A percentile compares a stretch with the other conserved stretches of the same genome.
These are phyloP conservation scores for Cyberlindnera xishuangbannaensis DNA, from an alignment of 805 yeast species.

Conservation along the genomic window DNA sequence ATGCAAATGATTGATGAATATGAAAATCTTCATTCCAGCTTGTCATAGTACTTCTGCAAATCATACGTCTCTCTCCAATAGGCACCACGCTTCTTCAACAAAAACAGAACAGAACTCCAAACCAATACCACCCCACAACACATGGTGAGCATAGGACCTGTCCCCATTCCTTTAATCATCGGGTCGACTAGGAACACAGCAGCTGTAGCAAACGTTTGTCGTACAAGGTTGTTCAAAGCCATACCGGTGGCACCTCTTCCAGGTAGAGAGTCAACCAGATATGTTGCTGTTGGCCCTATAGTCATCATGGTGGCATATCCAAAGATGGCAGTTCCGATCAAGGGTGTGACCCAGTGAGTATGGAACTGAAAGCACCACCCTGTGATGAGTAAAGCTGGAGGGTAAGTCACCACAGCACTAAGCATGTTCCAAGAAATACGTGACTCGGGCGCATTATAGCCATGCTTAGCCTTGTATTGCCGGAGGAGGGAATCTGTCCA, in stretches of 20 bases:
- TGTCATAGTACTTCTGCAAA: conserved; percentile 49
- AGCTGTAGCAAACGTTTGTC: conserved; percentile 69
- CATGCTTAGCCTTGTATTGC: conserved; percentile 52
- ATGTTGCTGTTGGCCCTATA: conserved; percentile 76
- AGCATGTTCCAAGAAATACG: conserved; percentile 72
- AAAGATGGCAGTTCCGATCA: conserved; percentile 74
- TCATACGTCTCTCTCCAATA: conserved; percentile 60
- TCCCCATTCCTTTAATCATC: conserved; percentile 55
- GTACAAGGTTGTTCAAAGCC: conserved; percentile 69
- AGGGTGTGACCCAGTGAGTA: conserved; percentile 71
- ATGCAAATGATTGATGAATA: neutral
- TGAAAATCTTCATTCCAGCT: conserved; percentile 20
- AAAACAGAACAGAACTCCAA: conserved; percentile 35
- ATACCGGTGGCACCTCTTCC: conserved; percentile 88
- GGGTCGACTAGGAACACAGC: conserved; percentile 78
- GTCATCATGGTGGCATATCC: conserved; percentile 83
- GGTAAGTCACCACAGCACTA: conserved; percentile 55
- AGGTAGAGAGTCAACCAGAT: conserved; percentile 77
- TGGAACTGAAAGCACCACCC: conserved; percentile 77
- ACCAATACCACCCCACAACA: conserved; percentile 51
- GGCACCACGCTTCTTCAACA: conserved; percentile 52
- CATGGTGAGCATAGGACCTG: conserved; percentile 66
- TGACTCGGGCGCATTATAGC: conserved; percentile 68
- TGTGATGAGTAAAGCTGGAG: conserved; percentile 61
- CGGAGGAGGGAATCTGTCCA: conserved; percentile 65